Base-by-base conservation (phyloP, 768 basidiomycete genomes). In the Heimioporus sp. region DNA sequence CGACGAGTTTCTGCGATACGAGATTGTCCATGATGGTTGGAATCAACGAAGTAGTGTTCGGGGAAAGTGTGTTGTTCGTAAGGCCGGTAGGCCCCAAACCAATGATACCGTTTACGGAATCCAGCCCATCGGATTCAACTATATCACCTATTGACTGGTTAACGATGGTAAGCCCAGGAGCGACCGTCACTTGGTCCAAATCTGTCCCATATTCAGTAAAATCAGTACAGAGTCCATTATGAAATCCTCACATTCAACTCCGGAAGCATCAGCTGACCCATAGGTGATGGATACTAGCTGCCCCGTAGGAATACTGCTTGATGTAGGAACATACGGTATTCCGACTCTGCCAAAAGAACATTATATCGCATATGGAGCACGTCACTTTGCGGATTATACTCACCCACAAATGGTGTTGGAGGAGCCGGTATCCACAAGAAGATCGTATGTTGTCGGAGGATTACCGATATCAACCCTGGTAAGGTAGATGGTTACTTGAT, bases 401-500 rank as follows among this genome's bases (percentile, higher is more conserved):
- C 16, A 51, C 46, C 53, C 56, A 45, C 43, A 59, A 46, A 69
- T 69, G 0, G 65, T 71, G 46, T 67, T 70, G 15, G 70, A 65
- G 21, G 61, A 62, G 6, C 69, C 66, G 3, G 71, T 71, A 48
- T 71, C 71, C 16, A 69, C 50, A 8, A 69, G 38, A 10, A 69
- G 59, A 41, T 63, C 57, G 50, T 68, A 65, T 38, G 64, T 54
- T 10, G 65, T 69, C 6, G 57, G 36, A 17, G 67, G 68, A 24
- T 9, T 48, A 17, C 68, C 65, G 7, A 70, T 60, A 15, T 62
- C 65, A 15, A 69, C 59, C 2, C 54, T 55, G 0, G 58, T 49
- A 9, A 57, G 59, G 49, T 65, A 71, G 9, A 30, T 10, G 60
- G 58, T 13, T 20, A 10, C 53, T 10, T 55, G 13, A 43, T 56